phyloP scores from a whole-genome alignment of 768 basidiomycete species.

The Naganishia friedmannii region DNA sequence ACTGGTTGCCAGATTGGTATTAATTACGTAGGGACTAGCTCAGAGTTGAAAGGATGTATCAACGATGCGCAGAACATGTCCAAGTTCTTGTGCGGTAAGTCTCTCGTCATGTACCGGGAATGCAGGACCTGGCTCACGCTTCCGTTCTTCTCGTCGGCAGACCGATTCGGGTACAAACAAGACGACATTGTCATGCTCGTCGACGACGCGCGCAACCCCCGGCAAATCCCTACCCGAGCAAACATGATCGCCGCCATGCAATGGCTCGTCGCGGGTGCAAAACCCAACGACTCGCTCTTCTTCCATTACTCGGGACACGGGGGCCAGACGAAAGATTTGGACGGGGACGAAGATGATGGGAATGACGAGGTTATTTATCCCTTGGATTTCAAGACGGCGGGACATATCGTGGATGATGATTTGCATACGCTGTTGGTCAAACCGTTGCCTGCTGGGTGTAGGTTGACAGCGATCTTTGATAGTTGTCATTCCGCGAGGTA shows the following conservation, averaged over 20 bases:
- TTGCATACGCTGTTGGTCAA: conserved; percentile 71
- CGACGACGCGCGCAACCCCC: conserved; percentile 66
- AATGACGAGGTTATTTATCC: conserved; percentile 68
- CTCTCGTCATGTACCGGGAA: conserved; percentile 1
- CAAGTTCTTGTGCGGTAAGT: conserved; percentile 62
- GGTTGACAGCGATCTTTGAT: conserved; percentile 65
- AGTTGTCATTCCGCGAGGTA: conserved; percentile 48
- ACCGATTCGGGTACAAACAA: conserved; percentile 63
- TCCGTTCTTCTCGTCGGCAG: conserved; percentile 46
- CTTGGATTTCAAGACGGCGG: conserved; percentile 65
- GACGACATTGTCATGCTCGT: conserved; percentile 84
- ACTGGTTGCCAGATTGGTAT: conserved; percentile 68
- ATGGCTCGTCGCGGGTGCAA: conserved; percentile 82
- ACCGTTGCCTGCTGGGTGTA: conserved; percentile 77
- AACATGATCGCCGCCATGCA: conserved; percentile 87
- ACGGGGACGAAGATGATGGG: conserved; percentile 51
- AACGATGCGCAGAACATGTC: conserved; percentile 83
- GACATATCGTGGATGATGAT: conserved; percentile 88
- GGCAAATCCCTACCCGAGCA: conserved; percentile 67
- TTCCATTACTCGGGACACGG: conserved; percentile 76
- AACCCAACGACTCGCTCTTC: conserved; percentile 57
- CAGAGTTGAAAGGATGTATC: conserved; percentile 78
- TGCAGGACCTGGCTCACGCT: background rate
- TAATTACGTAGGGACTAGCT: conserved; percentile 65
- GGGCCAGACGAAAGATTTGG: conserved; percentile 74